A percentile compares a stretch with the other conserved stretches of the same genome.
These are phyloP conservation scores for Glaciozyma martinii DNA, from an alignment of 768 basidiomycete species.

Conservation along the genomic window DNA sequence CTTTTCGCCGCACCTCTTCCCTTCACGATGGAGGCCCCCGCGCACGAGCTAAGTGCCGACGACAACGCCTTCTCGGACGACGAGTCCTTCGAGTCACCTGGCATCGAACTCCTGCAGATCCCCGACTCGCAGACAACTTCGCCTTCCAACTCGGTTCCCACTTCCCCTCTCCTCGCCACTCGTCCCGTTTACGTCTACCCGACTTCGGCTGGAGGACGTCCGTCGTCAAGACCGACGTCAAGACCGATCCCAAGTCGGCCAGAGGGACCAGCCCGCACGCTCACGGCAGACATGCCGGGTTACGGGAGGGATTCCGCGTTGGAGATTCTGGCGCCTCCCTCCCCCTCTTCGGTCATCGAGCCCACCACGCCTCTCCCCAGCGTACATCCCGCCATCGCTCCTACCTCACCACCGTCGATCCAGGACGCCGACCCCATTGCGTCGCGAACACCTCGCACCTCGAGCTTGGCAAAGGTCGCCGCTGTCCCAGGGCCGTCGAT, in stretches of 20 bases:
- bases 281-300: not conserved
- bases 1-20: not conserved
- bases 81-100: too few species aligned
- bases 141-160: not conserved
- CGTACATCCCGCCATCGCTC: not conserved
- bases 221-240: too few species aligned
- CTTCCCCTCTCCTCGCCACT: conserved; percentile 1
- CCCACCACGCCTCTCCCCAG: not conserved
- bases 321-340: too few species aligned
- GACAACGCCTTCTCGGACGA: too few species aligned
- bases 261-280: not conserved
- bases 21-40: not conserved
- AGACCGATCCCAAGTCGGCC: not conserved
- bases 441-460: not conserved
- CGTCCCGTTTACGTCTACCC: conserved; percentile 10
- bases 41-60: too few species aligned
- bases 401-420: not conserved
- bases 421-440: not conserved
- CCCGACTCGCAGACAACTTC: too few species aligned
- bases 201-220: not conserved
- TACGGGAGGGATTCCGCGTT: not conserved
- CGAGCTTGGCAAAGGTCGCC: not conserved
- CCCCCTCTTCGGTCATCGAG: not conserved
- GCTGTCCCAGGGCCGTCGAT: not conserved
- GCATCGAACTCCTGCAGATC: too few species aligned